Base-by-base conservation (phyloP, 441 rosid species). In the Jatropha multifida region DNA sequence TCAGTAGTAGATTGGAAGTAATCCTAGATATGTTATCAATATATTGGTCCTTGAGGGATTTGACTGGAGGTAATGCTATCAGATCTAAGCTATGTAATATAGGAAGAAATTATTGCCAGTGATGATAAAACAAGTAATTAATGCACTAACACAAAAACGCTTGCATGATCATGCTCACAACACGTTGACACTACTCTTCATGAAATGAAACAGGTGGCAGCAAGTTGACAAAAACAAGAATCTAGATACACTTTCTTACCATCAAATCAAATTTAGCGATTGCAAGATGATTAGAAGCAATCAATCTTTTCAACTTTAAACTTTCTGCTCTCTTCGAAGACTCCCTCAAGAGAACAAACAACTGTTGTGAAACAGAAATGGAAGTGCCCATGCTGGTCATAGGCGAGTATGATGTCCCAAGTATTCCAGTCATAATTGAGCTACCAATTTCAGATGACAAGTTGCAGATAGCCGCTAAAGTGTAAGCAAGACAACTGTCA, bases 401-500 rank as follows among this genome's bases (percentile, higher is more conserved):
- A 58, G 90, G 88, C 69, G 95, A 89, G 85, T 86, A 88, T 44
- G 97, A 90, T 42, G 95, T 86, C 83, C 97, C 97, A 69, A 92
- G 97, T 77, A 87, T 80, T 78, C 90, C 87, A 76, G 83, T 82
- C 18, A 92, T 82, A 72, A 84, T 88, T 72, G 94, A 90, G 87
- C 92, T 84, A 49, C 97, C 94, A 80, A 85, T 87, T 85, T 96
- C 98, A 74, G 97, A 92, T 74, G 91, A 81, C 85, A 96, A 84
- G 89, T 85, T 92, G 89, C 98, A 90, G 77, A 96, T 90, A 71
- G 97, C 92, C 65, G 96, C 89, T 80, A 94, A 81, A 58, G 98
- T 91, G 84, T 96, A 96, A 58, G 97, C 97, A 86, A 96, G 98
- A 85, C 97, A 96, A 56, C 94, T 86, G 74, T 94, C 99, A 82